Evolutionary conservation across 2,329 filamentous ascomycete genomes (phyloP), one percentile per base, ranked within the genome.

Genomic region (Microascus cirrosus): DNA sequence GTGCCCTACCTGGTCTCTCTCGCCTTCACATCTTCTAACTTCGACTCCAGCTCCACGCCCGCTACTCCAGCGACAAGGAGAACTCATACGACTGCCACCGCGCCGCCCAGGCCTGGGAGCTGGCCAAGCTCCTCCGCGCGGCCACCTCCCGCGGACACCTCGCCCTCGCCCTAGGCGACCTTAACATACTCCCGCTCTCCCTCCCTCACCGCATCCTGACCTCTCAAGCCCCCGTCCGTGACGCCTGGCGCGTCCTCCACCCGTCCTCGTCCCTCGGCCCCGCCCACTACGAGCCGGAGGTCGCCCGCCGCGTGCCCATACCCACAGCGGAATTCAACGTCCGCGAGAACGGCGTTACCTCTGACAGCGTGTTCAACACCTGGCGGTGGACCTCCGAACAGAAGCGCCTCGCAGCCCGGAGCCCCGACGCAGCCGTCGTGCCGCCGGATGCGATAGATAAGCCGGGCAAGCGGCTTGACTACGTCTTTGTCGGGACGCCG

Each of bases 141-240:
- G 92, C 93, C 52, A 81, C 85, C 1, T 87, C 91, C 63, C 79
- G 87, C 15, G 90, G 91, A 7, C 89, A 93, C 68, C 77, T 97
- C 34, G 91, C 92, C 56, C 76, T 97, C 51, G 92, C 86, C 6
- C 75, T 96, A 57, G 94, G 94, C 28, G 94, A 97, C 74, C 96
- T 97, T 75, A 97, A 97, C 73, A 95, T 96, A 87, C 77, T 90
- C n/a, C 94, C 94, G 0, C 73, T 87, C 48, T 95, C 90, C 28
- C 82, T 96, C 61, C 86, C 89, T 35, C 90, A 97, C 73, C 82
- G 85, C 57, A 78, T 97, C 62, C 86, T 99, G 63, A 89, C 87
- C 59, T 83, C 85, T 3, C 86, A 91, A 67, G 84, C 86, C 11
- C 86, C 86, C 15, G 86, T 95, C 32, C 81, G 80, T 52, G 94